Conservation (phyloP, 768 basidiomycete genomes). For the Boletus speciosus region DNA sequence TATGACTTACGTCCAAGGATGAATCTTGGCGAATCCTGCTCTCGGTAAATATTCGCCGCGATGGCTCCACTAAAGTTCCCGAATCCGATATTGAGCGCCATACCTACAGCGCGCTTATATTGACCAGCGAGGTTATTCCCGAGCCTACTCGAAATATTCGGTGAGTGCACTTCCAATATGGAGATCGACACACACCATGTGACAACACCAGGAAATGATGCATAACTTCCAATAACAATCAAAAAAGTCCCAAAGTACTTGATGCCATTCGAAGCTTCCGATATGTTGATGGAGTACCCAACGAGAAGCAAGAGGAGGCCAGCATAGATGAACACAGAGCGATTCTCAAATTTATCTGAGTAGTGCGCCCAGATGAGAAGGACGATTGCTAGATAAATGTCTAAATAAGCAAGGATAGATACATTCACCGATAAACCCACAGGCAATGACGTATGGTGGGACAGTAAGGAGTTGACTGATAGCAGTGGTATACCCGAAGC, state of each 20-base stretch:
- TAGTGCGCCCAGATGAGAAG: slow-evolving; percentile 51
- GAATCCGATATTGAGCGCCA: slow-evolving; percentile 51
- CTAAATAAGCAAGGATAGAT: not conserved
- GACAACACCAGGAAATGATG: slow-evolving; percentile 56
- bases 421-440: slow-evolving; percentile 36
- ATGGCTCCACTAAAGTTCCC: slow-evolving; percentile 67
- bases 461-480: slow-evolving; percentile 65
- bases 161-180: not conserved
- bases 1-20: slow-evolving; percentile 54
- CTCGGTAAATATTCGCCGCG: slow-evolving; percentile 59
- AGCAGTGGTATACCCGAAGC: slow-evolving; percentile 56
- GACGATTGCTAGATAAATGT: slow-evolving; percentile 40
- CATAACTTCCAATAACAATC: slow-evolving; percentile 55
- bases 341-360: slow-evolving; percentile 54
- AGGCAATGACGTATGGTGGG: slow-evolving; percentile 62
- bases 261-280: slow-evolving; percentile 44
- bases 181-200: slow-evolving; percentile 47
- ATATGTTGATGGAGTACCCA: slow-evolving; percentile 65
- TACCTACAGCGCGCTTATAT: slow-evolving; percentile 65
- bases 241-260: slow-evolving; percentile 78
- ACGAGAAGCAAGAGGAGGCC: slow-evolving; percentile 49
- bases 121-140: slow-evolving; percentile 54
- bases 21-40: slow-evolving; percentile 57
- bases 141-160: slow-evolving; percentile 40
- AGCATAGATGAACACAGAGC: slow-evolving; percentile 56